Evolutionary conservation across 78 protist genomes (phyloP).

Genomic region (Acrasis kona): DNA sequence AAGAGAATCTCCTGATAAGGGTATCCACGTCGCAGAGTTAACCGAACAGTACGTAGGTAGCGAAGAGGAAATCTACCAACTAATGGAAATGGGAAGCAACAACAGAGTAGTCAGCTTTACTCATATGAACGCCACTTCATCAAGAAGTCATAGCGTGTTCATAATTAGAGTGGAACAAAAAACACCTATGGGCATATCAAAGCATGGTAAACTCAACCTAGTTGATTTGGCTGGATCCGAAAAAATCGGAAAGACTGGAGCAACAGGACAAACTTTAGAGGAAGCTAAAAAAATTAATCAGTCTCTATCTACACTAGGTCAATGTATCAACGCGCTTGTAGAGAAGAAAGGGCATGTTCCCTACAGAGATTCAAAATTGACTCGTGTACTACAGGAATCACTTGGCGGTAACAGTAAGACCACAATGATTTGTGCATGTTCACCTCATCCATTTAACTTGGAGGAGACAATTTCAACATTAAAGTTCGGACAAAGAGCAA

Average conservation of each 20-base stretch:
- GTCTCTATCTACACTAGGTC: constrained; percentile 62
- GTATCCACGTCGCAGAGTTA: neutral
- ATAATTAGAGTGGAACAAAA: neutral
- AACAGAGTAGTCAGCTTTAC: constrained; percentile 9
- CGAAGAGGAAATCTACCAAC: neutral
- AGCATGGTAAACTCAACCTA: neutral
- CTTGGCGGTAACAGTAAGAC: constrained; percentile 39
- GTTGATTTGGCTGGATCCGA: constrained; percentile 37
- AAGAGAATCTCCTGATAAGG: too few relatives aligned
- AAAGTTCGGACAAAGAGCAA: too few relatives aligned
- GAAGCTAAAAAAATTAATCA: constrained; percentile 83
- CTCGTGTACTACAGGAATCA: constrained; percentile 36
- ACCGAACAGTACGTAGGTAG: neutral
- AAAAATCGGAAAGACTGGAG: neutral
- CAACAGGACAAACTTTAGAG: constrained; percentile 24
- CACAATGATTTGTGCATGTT: neutral
- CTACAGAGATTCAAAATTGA: constrained; percentile 46
- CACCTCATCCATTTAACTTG: neutral
- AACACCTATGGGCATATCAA: neutral
- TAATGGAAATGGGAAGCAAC: neutral
- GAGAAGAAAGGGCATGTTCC: constrained; percentile 32
- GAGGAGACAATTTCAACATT: neutral
- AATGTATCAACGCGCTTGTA: constrained; percentile 72
- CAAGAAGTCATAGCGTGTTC: constrained; percentile 65
- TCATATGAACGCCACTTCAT: constrained; percentile 25